phyloP scores from a whole-genome alignment of 768 basidiomycete genomes.

The Leccinum pellstonianum region DNA sequence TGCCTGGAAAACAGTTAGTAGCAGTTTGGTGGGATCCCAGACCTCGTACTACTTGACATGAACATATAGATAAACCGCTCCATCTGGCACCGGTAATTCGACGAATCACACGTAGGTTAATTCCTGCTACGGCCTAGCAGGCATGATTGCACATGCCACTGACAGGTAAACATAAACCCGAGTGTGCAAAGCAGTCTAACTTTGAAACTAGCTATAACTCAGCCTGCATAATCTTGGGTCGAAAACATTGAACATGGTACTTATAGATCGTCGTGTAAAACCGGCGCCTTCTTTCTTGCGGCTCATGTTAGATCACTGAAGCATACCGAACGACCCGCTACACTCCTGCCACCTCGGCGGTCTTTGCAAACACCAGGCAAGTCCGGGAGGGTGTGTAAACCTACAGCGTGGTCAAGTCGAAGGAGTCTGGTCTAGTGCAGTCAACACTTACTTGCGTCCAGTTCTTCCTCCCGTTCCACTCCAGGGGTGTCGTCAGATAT shows the following conservation, averaged over 20 bases:
- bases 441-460: constrained; percentile 67
- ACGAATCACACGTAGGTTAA: too few relatives aligned
- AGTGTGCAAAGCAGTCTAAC: too few relatives aligned
- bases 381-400: constrained; percentile 34
- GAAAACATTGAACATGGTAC: not conserved
- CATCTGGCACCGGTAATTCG: too few relatives aligned
- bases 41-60: too few relatives aligned
- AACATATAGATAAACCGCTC: too few relatives aligned
- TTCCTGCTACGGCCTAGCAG: too few relatives aligned
- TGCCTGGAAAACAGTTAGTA: too few relatives aligned
- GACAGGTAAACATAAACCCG: too few relatives aligned
- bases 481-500: constrained; percentile 80
- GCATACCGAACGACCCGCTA: not conserved
- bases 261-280: not conserved
- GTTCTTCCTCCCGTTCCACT: constrained; percentile 93
- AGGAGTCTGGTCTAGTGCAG: not conserved
- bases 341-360: constrained; percentile 5
- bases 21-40: too few relatives aligned
- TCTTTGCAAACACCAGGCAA: constrained; percentile 30
- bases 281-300: not conserved
- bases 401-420: constrained; percentile 14
- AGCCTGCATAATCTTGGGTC: not conserved
- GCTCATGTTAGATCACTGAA: not conserved
- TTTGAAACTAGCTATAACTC: too few relatives aligned
- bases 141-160: too few relatives aligned